Conservation (phyloP, 2,329 filamentous ascomycete genomes). For the Elsinoe batatas region DNA sequence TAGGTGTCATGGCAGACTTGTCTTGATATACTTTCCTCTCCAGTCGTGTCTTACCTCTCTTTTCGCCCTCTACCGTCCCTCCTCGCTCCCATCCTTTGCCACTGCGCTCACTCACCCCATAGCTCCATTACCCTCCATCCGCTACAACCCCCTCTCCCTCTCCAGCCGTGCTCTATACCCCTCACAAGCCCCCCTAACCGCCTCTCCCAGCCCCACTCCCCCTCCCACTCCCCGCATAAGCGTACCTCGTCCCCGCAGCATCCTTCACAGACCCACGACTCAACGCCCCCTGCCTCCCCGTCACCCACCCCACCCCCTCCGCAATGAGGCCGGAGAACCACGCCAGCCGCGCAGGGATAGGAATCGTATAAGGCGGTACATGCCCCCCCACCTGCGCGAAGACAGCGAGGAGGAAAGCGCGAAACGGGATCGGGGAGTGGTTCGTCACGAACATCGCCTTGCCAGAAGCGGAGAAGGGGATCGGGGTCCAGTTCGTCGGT, state of each 20-base stretch:
- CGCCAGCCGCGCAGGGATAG: conserved; percentile 40
- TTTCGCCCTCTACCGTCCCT: too few species aligned
- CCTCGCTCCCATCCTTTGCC: background rate
- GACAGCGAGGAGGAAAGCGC: conserved; percentile 72
- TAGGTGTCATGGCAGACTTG: too few species aligned
- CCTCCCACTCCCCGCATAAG: conserved; percentile 43
- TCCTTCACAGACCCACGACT: conserved; percentile 47
- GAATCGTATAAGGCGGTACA: conserved; percentile 39
- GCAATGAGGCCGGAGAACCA: conserved; percentile 38
- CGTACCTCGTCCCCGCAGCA: conserved; percentile 44
- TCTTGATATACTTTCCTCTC: background rate
- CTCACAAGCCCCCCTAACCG: conserved; percentile 40
- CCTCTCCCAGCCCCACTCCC: conserved; percentile 42
- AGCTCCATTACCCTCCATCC: background rate
- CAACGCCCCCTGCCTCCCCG: conserved; percentile 37
- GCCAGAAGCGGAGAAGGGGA: conserved; percentile 46
- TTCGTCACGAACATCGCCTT: conserved; percentile 89
- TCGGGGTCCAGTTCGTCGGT: background rate
- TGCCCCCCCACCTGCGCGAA: conserved; percentile 54
- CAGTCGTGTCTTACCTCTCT: too few species aligned
- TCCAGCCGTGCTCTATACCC: conserved; percentile 20
- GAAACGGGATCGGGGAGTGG: conserved; percentile 78
- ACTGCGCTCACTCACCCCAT: background rate
- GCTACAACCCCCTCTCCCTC: background rate
- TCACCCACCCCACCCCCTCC: conserved; percentile 40